Evolutionary conservation across 306 rosid species (phyloP), one percentile per base, ranked within the genome.

Genomic region (Spatholobus suberectus): DNA sequence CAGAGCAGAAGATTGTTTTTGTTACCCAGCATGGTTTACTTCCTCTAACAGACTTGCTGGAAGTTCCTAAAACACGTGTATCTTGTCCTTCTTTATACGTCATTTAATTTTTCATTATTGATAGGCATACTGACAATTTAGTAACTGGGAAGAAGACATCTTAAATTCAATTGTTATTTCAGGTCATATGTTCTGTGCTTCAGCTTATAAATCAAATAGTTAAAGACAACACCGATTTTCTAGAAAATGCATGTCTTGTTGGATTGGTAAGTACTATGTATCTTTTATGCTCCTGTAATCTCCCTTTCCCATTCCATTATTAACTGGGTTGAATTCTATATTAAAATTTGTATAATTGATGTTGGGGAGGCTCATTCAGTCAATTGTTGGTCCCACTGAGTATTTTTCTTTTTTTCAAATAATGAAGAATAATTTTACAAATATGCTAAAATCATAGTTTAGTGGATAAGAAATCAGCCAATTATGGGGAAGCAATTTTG

Each of bases 161-260:
- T 80, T 57, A 27, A 35, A 40, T 71, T 83, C 34, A 37, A 75
- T 46, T 38, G 44, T 80, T 78, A 51, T 83, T 81, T 55, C 97
- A 96, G 99, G 91, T 94, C 77, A 90, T 90, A 81, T 96, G 99
- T 86, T 92, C 98, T 44, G 99, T 94, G 83, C 98, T 96, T 84
- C 98, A 96, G 87, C 94, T 96, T 83, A 83, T 94, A 87, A 96
- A 96, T 89, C 99, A 90, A 90, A 88, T 96, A 70, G 83, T 96
- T 77, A 96, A 86, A 73, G 98, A 94, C 87, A 96, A 92, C 79
- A 83, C 89, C 47, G 99, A 92, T 85, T 94, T 94, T 81, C 99
- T 91, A 83, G 99, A 94, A 88, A 96, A 94, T 69, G 99, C 99
- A 2, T 94, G 99, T 83, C 97, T 94, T 83, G 96, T 96, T 81